Conservation (phyloP, 257 asterid species). For the Fraxinus excelsior region DNA sequence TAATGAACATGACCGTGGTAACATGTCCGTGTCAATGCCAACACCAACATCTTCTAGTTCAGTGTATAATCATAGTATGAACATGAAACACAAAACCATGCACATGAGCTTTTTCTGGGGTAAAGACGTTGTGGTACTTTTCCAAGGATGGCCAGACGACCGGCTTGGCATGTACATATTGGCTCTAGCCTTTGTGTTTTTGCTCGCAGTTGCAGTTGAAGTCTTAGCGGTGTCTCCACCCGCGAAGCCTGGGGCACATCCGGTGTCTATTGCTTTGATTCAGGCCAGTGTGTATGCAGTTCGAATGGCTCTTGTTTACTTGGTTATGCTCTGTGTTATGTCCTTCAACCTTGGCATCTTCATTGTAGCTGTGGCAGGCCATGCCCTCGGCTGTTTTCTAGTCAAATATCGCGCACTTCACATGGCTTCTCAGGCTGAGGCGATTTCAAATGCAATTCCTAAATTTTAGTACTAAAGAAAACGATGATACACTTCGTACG, state of each 20-base stretch:
- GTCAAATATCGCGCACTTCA: conserved; percentile 40
- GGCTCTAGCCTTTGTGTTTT: conserved; percentile 52
- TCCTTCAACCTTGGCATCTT: conserved; percentile 70
- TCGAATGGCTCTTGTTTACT: conserved; percentile 62
- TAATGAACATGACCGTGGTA: too few species aligned
- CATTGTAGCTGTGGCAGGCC: conserved; percentile 49
- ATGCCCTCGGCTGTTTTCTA: conserved; percentile 32
- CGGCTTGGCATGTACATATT: conserved; percentile 54
- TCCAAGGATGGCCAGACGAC: conserved; percentile 12
- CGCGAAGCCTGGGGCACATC: conserved; percentile 25
- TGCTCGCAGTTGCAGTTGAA: conserved; percentile 45
- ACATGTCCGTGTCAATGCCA: too few species aligned
- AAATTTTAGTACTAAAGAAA: background rate
- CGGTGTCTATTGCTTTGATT: conserved; percentile 28
- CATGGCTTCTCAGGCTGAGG: conserved; percentile 12
- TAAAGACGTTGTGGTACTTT: too few species aligned
- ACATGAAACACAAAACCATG: too few species aligned
- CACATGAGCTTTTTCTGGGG: too few species aligned
- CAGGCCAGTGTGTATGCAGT: conserved; percentile 41
- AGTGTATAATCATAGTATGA: too few species aligned
- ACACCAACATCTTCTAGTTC: too few species aligned
- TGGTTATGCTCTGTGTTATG: conserved; percentile 80
- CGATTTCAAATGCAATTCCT: background rate
- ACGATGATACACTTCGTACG: too few species aligned
- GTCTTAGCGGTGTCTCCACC: conserved; percentile 37